Percentiles rank a stretch among this genome's conserved stretches.
Conservation (phyloP, 495 filamentous ascomycete species). For the Annulohypoxylon bovei region DNA sequence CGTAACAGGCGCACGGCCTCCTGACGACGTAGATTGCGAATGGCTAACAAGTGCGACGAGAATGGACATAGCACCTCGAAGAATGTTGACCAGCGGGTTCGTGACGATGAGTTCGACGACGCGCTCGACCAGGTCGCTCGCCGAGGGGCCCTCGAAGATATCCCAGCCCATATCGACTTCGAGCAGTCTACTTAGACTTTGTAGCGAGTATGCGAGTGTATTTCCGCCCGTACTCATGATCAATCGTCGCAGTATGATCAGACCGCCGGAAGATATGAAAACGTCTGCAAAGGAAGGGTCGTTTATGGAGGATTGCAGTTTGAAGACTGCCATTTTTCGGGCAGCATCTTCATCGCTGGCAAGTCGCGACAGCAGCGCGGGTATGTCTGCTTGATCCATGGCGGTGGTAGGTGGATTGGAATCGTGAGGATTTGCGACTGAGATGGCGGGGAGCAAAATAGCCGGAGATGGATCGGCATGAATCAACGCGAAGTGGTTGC, state of each 20-base stretch:
- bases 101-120: conserved; percentile 94
- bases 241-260: conserved; percentile 80
- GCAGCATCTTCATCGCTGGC: conserved; percentile 79
- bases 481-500: conserved; percentile 30
- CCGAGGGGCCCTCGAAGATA: conserved; percentile 63
- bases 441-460: conserved; percentile 17
- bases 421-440: conserved; percentile 28
- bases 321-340: conserved; percentile 99
- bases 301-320: conserved; percentile 90
- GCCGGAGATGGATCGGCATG: conserved; percentile 10
- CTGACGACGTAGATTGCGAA: conserved; percentile 64
- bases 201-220: conserved; percentile 92
- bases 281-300: conserved; percentile 97
- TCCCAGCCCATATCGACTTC: conserved; percentile 99
- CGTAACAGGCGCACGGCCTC: conserved; percentile 57
- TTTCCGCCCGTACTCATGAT: conserved; percentile 88
- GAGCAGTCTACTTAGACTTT: conserved; percentile 83
- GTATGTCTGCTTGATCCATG: conserved; percentile 66
- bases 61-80: conserved; percentile 95
- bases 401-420: conserved; percentile 10
- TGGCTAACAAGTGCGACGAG: conserved; percentile 92
- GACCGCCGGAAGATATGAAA: conserved; percentile 89
- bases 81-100: conserved; percentile 96
- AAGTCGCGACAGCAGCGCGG: conserved; percentile 64
- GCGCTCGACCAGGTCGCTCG: conserved; percentile 68